Conservation (phyloP, 148 eudicot genomes). For the Pouteria glomerata region DNA sequence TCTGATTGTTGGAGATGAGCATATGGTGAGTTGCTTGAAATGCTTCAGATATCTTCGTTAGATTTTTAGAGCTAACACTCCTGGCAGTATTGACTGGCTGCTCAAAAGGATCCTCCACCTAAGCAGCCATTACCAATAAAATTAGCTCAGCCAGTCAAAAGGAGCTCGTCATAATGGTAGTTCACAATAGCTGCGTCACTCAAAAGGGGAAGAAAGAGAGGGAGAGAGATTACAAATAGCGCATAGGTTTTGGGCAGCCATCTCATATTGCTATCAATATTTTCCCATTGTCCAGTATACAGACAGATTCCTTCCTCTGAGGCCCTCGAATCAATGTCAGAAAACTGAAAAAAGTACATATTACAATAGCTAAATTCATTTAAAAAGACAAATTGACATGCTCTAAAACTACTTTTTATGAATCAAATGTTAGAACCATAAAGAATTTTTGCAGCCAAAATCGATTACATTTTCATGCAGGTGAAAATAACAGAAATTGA, state of each 20-base stretch:
- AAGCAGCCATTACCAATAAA: background rate
- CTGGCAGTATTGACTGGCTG: slow-evolving; percentile 56
- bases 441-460: too few relatives aligned
- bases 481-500: too few relatives aligned
- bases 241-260: slow-evolving; percentile 90
- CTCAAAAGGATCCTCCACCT: slow-evolving; percentile 74
- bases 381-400: background rate
- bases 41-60: slow-evolving; percentile 34
- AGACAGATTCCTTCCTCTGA: slow-evolving; percentile 59
- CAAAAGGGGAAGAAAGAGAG: background rate
- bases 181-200: background rate
- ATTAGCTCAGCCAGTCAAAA: background rate
- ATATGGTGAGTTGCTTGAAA: slow-evolving; percentile 31
- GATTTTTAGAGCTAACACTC: slow-evolving; percentile 35
- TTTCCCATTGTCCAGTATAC: slow-evolving; percentile 67
- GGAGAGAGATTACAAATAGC: slow-evolving; percentile 56
- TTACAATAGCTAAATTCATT: background rate
- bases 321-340: slow-evolving; percentile 56
- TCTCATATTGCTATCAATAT: slow-evolving; percentile 55
- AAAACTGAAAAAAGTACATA: slow-evolving; percentile 46
- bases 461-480: background rate
- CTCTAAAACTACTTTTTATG: background rate
- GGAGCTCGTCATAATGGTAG: too few relatives aligned
- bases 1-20: slow-evolving; percentile 32
- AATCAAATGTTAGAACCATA: background rate